phyloP scores from a whole-genome alignment of 2,329 filamentous ascomycete genomes.

The Coniochaeta sp. region DNA sequence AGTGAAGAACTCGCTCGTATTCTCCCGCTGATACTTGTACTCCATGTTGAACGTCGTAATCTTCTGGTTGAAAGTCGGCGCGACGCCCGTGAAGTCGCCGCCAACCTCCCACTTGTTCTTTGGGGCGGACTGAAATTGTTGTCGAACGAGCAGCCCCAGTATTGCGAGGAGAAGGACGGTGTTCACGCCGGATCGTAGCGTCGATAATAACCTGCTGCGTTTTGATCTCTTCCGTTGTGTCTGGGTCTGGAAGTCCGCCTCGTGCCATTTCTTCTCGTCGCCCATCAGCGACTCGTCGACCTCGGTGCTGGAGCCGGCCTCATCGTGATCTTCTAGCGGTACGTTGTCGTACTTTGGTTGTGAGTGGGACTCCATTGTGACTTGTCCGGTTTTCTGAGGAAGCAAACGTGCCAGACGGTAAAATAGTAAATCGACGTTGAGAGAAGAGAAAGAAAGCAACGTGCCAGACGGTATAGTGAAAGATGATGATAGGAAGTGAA shows the following conservation, averaged over 20 bases:
- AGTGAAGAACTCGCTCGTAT: conserved; percentile 28
- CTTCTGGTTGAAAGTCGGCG: conserved; percentile 20
- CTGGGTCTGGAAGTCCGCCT: conserved; percentile 9
- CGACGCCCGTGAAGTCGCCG: conserved; percentile 27
- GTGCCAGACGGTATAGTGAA: not conserved
- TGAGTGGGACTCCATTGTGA: conserved; percentile 4
- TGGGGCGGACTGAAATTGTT: conserved; percentile 16
- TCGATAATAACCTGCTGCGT: conserved; percentile 13
- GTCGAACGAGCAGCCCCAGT: conserved; percentile 25
- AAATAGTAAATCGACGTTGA: not conserved
- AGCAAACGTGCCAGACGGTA: too few species aligned
- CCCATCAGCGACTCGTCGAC: conserved; percentile 31
- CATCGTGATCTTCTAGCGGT: conserved; percentile 24
- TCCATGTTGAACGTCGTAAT: conserved; percentile 26
- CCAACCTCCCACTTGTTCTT: conserved; percentile 24
- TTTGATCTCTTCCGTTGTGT: conserved; percentile 18
- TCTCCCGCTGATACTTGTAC: conserved; percentile 25
- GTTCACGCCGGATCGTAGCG: conserved; percentile 27
- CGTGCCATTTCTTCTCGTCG: conserved; percentile 27
- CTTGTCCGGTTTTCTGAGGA: not conserved
- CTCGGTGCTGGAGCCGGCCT: conserved; percentile 28
- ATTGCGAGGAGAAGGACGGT: conserved; percentile 30
- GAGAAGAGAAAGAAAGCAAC: not conserved
- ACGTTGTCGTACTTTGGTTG: conserved; percentile 21
- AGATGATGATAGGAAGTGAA: not conserved